Evolutionary conservation across 805 yeast genomes (phyloP).

Genomic region (Starmerella geochares): DNA sequence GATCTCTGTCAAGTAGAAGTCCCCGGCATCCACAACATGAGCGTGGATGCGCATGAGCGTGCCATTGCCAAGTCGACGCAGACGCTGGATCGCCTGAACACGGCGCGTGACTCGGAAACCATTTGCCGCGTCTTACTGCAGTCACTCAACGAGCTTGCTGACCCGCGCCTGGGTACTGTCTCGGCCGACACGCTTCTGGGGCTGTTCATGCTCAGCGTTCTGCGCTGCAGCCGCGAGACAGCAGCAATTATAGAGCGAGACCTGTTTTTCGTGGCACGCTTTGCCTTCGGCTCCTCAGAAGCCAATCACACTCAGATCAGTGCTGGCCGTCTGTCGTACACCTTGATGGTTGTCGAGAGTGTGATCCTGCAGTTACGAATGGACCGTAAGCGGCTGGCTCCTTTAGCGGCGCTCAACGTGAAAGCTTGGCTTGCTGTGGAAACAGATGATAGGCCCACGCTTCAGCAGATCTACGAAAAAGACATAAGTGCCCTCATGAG

Average conservation of each 20-base stretch:
- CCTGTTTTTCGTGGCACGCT: conserved; percentile 53
- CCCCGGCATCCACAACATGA: conserved; percentile 28
- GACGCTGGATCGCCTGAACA: conserved; percentile 27
- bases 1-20: conserved; percentile 39
- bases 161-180: conserved; percentile 30
- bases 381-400: conserved; percentile 34
- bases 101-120: conserved; percentile 25
- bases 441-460: not conserved
- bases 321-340: conserved; percentile 37
- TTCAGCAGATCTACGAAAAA: conserved; percentile 22
- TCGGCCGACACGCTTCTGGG: conserved; percentile 79
- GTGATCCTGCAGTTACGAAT: conserved; percentile 55
- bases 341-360: conserved; percentile 74
- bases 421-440: conserved; percentile 45
- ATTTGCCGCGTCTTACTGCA: conserved; percentile 35
- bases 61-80: conserved; percentile 38
- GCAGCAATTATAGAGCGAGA: conserved; percentile 46
- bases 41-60: conserved; percentile 25
- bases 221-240: conserved; percentile 44
- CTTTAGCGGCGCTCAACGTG: conserved; percentile 40
- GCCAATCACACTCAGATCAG: conserved; percentile 4
- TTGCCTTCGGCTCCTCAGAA: conserved; percentile 32
- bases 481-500: conserved; percentile 27
- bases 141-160: conserved; percentile 42
- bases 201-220: conserved; percentile 58